phyloP scores from a whole-genome alignment of 148 eudicot species.

The Rhododendron kiyosumense region DNA sequence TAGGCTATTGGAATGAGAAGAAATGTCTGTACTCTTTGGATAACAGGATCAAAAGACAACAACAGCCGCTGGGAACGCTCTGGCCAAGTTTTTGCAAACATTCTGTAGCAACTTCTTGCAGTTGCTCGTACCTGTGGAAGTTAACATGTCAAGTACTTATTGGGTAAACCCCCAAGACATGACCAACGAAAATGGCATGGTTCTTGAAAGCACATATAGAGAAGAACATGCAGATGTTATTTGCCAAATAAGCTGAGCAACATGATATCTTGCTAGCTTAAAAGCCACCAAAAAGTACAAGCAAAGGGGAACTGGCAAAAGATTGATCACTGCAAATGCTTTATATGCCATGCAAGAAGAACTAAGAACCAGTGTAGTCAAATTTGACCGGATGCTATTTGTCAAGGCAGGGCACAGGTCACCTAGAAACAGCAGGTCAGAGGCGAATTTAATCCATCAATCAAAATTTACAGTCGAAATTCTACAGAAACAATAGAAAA shows the following conservation, averaged over 20 bases:
- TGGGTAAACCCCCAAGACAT: not conserved
- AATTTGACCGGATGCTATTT: not conserved
- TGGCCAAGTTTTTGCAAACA: slow-evolving; percentile 99
- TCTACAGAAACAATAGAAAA: not conserved
- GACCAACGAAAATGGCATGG: not conserved
- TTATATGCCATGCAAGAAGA: not conserved
- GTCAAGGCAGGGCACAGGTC: not conserved
- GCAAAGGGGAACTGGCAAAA: not conserved
- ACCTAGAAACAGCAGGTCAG: not conserved
- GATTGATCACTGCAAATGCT: not conserved
- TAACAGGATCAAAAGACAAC: slow-evolving; percentile 83
- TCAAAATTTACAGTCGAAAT: not conserved
- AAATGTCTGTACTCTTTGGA: slow-evolving; percentile 67
- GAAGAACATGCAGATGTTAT: not conserved
- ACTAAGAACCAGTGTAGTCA: not conserved
- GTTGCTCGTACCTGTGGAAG: slow-evolving; percentile 75
- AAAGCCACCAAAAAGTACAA: not conserved
- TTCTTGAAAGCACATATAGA: slow-evolving; percentile 4
- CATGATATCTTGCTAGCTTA: not conserved
- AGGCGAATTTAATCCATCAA: not conserved
- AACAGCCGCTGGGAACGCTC: slow-evolving; percentile 88
- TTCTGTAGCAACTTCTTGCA: slow-evolving; percentile 94
- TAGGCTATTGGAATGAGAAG: not conserved
- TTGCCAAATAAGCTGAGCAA: not conserved
- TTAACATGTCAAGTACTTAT: slow-evolving; percentile 1